These are phyloP conservation scores for Exsudoporus floridanus DNA, from an alignment of 1,284 basidiomycete genomes.

Conservation along the genomic window DNA sequence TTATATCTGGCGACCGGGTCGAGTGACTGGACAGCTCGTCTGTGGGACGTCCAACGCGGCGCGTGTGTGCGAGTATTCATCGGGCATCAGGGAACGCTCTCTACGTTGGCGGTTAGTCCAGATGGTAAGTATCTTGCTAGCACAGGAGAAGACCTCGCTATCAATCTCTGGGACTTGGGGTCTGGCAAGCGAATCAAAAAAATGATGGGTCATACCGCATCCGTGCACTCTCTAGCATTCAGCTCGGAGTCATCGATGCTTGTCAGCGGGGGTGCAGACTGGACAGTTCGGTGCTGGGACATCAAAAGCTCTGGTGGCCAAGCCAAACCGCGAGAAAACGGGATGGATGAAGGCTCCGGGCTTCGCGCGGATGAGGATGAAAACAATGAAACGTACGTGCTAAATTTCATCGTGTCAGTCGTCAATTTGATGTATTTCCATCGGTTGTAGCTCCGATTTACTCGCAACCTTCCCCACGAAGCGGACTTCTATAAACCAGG, in stretches of 20 bases:
- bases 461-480: conserved; percentile 93
- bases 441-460: conserved; percentile 69
- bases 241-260: conserved; percentile 89
- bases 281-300: conserved; percentile 97
- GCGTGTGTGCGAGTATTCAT: conserved; percentile 93
- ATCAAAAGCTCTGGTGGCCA: conserved; percentile 78
- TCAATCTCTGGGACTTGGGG: conserved; percentile 96
- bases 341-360: conserved; percentile 36
- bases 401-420: not conserved
- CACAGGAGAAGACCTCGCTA: conserved; percentile 88
- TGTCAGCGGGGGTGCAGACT: conserved; percentile 88
- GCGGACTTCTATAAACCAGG: conserved; percentile 87
- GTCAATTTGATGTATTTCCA: conserved; percentile 1
- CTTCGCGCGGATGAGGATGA: conserved; percentile 47
- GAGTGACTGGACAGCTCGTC: conserved; percentile 89
- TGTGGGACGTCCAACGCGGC: conserved; percentile 99
- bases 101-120: conserved; percentile 85
- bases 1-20: conserved; percentile 97
- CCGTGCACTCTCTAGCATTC: conserved; percentile 89
- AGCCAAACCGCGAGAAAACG: conserved; percentile 56
- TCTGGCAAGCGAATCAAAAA: conserved; percentile 93
- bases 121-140: conserved; percentile 94
- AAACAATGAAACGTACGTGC: conserved; percentile 60
- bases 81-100: conserved; percentile 91
- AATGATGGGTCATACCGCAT: conserved; percentile 91